phyloP scores from a whole-genome alignment of 164 flowering plant species.

The Aristolochia contorta region DNA sequence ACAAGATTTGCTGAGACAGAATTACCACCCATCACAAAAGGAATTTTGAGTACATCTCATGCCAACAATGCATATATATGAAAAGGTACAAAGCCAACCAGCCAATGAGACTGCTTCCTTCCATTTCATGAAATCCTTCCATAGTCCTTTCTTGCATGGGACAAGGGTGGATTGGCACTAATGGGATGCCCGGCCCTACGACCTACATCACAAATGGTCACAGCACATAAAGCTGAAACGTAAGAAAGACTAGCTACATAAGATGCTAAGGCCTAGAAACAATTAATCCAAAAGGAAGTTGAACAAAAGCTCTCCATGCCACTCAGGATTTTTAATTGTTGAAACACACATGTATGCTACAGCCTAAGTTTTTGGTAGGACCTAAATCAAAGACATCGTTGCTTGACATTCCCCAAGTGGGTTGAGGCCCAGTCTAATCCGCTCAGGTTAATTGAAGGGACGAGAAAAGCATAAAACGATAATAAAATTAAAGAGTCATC shows the following conservation, averaged over 20 bases:
- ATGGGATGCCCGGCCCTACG: constrained; percentile 49
- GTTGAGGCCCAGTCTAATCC: not conserved
- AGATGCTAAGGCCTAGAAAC: not conserved
- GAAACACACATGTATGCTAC: no score
- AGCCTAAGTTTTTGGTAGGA: no score
- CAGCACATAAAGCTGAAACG: not conserved
- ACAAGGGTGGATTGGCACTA: constrained; percentile 45
- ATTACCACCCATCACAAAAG: constrained; percentile 18
- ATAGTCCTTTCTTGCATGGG: constrained; percentile 62
- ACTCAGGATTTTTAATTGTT: no score
- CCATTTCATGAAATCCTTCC: constrained; percentile 43
- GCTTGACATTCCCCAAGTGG: not conserved
- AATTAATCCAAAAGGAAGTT: no score
- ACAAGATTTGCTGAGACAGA: constrained; percentile 14
- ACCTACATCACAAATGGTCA: constrained; percentile 38
- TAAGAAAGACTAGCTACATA: not conserved
- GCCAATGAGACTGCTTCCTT: constrained; percentile 6
- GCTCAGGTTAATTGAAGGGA: not conserved
- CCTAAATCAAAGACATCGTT: no score
- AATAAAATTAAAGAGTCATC: not conserved
- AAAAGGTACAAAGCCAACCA: no score
- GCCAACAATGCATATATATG: constrained; percentile 12
- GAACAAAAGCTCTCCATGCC: no score
- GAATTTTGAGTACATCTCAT: constrained; percentile 19
- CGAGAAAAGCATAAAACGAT: not conserved